These are phyloP conservation scores for Trametes versicolor DNA, from an alignment of 1,284 basidiomycete species.

Conservation along the genomic window DNA sequence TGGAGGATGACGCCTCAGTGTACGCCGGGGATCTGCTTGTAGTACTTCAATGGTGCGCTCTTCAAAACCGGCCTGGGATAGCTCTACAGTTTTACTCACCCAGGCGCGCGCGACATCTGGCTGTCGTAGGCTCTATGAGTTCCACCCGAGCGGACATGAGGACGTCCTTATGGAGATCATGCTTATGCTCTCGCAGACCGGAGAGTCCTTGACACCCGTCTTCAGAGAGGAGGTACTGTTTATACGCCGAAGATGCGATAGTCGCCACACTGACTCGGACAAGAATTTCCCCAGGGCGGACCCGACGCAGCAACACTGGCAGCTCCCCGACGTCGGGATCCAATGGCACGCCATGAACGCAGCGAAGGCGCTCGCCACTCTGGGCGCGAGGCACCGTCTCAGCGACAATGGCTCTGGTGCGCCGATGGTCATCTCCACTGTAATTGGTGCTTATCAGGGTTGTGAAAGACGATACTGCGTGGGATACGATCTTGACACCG, in stretches of 20 bases:
- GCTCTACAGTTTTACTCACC: neutral
- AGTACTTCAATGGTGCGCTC: slow-evolving; percentile 56
- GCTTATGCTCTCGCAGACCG: neutral
- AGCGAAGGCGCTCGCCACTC: neutral
- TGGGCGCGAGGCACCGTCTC: neutral
- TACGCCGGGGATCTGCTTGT: slow-evolving; percentile 67
- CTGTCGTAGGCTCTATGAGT: neutral
- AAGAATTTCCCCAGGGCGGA: neutral
- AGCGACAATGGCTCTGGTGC: slow-evolving; percentile 42
- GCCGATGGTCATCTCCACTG: slow-evolving; percentile 37
- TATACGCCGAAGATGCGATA: neutral
- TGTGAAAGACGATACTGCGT: neutral
- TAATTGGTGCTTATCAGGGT: neutral
- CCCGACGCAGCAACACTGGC: neutral
- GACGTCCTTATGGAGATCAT: neutral
- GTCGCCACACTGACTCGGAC: neutral
- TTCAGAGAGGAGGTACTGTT: neutral
- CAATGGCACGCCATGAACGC: neutral
- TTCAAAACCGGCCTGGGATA: too few relatives aligned
- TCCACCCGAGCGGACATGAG: neutral
- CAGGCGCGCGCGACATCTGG: neutral
- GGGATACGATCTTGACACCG: too few relatives aligned
- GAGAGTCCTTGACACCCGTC: neutral
- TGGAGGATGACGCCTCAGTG: slow-evolving; percentile 59
- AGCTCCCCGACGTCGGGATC: neutral